phyloP scores from a whole-genome alignment of 2,329 filamentous ascomycete species.

The Aspergillus ochraceus region DNA sequence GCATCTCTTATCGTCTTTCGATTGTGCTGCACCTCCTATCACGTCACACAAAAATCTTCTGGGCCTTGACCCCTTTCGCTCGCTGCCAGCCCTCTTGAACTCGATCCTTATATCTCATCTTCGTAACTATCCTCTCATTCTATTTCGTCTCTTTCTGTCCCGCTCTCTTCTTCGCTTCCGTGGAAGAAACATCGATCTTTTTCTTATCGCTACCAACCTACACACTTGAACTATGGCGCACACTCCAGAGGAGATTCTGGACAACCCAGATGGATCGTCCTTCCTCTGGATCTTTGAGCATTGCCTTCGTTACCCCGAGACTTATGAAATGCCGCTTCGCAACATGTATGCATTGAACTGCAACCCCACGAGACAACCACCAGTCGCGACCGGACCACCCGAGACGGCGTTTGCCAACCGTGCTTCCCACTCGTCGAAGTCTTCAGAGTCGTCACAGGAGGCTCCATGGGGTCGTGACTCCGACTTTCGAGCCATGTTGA shows the following conservation, averaged over 20 bases:
- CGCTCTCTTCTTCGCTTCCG: not conserved
- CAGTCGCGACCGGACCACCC: slow-evolving; percentile 24
- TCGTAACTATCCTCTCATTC: not conserved
- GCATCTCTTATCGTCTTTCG: slow-evolving; percentile 14
- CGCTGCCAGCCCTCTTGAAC: slow-evolving; percentile 12
- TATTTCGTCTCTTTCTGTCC: not conserved
- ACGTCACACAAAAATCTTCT: slow-evolving; percentile 17
- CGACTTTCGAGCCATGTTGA: slow-evolving; percentile 44
- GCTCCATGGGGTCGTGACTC: slow-evolving; percentile 37
- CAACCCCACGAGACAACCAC: slow-evolving; percentile 47
- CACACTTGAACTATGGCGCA: slow-evolving; percentile 16
- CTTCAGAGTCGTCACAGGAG: slow-evolving; percentile 22
- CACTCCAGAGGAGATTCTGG: slow-evolving; percentile 15
- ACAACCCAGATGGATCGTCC: slow-evolving; percentile 40
- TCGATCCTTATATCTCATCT: not conserved
- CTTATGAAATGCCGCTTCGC: slow-evolving; percentile 65
- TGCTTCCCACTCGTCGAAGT: slow-evolving; percentile 28
- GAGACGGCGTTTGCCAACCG: slow-evolving; percentile 41
- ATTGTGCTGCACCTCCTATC: slow-evolving; percentile 21
- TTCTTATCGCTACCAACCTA: not conserved
- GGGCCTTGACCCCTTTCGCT: slow-evolving; percentile 6
- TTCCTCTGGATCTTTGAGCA: slow-evolving; percentile 60
- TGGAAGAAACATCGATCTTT: not conserved
- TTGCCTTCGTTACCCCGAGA: slow-evolving; percentile 60
- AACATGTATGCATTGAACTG: slow-evolving; percentile 69